These are phyloP conservation scores for Colletotrichum karsti DNA, from an alignment of 2,329 filamentous ascomycete species.

Conservation along the genomic window DNA sequence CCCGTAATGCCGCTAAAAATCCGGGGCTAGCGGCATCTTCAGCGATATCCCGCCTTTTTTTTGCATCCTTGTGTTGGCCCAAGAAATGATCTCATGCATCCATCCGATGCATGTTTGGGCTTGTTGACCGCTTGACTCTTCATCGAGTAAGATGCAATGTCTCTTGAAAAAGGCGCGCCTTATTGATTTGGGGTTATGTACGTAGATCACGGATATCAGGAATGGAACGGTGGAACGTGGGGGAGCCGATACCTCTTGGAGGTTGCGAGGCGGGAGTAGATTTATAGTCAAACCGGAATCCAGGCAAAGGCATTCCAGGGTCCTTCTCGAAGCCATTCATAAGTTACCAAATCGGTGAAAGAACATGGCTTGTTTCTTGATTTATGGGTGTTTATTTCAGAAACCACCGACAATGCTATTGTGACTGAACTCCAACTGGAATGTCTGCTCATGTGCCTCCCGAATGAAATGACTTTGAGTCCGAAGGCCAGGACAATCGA, in stretches of 20 bases:
- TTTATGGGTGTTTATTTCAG: no score
- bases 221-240: not conserved
- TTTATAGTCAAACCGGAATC: no score
- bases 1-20: not conserved
- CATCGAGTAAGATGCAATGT: not conserved
- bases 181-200: not conserved
- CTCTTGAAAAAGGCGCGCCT: conserved; percentile 10
- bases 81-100: not conserved
- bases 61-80: not conserved
- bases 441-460: no score
- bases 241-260: no score
- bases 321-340: no score
- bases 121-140: not conserved
- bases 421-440: no score
- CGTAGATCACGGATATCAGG: not conserved
- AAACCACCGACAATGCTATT: no score
- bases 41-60: not conserved
- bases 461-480: no score
- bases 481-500: no score
- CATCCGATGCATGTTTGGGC: not conserved
- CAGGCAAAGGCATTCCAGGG: no score
- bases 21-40: conserved; percentile 15
- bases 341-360: no score
- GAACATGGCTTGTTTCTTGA: no score
- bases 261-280: not conserved